Percentiles rank a stretch among this genome's conserved stretches.
These are phyloP conservation scores for Chytriomyces hyalinus DNA, from an alignment of 192 early-diverging fungal genomes.

Conservation along the genomic window DNA sequence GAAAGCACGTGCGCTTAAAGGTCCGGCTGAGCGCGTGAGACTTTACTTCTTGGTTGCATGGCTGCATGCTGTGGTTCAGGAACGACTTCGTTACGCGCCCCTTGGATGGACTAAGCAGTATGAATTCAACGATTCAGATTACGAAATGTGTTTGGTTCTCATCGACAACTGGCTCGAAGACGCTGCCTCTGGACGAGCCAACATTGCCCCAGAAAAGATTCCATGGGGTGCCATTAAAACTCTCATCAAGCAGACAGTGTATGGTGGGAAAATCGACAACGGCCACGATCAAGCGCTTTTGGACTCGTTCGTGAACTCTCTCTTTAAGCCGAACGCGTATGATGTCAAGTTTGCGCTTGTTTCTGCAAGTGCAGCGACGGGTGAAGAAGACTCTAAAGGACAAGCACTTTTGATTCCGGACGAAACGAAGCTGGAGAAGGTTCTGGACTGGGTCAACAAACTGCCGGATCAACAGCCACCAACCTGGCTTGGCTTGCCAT, in stretches of 20 bases:
- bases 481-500: constrained; percentile 93
- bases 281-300: constrained; percentile 84
- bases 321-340: constrained; percentile 82
- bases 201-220: constrained; percentile 92
- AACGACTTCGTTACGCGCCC: constrained; percentile 95
- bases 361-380: constrained; percentile 41
- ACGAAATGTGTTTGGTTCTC: constrained; percentile 85
- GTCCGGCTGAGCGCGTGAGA: constrained; percentile 85
- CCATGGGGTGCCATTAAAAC: constrained; percentile 94
- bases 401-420: constrained; percentile 75
- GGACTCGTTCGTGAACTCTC: constrained; percentile 80
- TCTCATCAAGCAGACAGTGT: constrained; percentile 86
- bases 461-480: constrained; percentile 94
- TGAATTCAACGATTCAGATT: constrained; percentile 98
- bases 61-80: constrained; percentile 93
- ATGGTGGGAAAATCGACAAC: constrained; percentile 97
- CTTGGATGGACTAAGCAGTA: constrained; percentile 97
- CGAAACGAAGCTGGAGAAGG: constrained; percentile 81
- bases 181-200: constrained; percentile 77
- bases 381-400: constrained; percentile 23
- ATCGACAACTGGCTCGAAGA: constrained; percentile 93
- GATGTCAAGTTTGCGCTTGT: constrained; percentile 83
- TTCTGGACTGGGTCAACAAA: constrained; percentile 85
- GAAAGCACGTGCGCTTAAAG: constrained; percentile 56
- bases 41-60: constrained; percentile 95